A percentile compares a stretch with the other conserved stretches of the same genome.
phyloP scores from a whole-genome alignment of 1,139 yeast species.

The Suhomyces kunorum region DNA sequence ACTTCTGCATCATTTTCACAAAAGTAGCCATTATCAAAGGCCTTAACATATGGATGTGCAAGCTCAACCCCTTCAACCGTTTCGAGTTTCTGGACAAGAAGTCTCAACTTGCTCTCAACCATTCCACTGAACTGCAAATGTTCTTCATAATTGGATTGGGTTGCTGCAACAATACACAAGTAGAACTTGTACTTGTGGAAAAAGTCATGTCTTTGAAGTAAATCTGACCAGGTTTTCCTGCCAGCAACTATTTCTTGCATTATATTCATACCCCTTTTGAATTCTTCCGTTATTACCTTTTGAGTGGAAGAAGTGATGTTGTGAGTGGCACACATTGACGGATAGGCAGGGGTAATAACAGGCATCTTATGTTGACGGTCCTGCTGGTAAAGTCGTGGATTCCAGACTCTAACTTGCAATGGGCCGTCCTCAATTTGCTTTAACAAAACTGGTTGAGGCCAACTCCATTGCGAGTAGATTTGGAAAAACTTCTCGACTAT shows the following conservation, averaged over 20 bases:
- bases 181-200: slow-evolving; percentile 84
- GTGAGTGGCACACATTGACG: slow-evolving; percentile 99
- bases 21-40: slow-evolving; percentile 59
- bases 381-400: slow-evolving; percentile 83
- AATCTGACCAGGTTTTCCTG: slow-evolving; percentile 68
- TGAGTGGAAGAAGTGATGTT: slow-evolving; percentile 89
- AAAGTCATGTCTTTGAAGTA: slow-evolving; percentile 77
- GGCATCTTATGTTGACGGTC: slow-evolving; percentile 96
- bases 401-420: slow-evolving; percentile 94
- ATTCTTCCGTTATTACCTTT: slow-evolving; percentile 71
- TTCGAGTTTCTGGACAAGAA: slow-evolving; percentile 81
- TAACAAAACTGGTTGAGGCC: slow-evolving; percentile 97
- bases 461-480: slow-evolving; percentile 85
- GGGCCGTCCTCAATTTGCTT: slow-evolving; percentile 97
- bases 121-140: slow-evolving; percentile 90
- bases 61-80: slow-evolving; percentile 67
- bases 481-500: slow-evolving; percentile 85
- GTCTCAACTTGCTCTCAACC: slow-evolving; percentile 84
- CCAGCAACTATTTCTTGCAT: slow-evolving; percentile 70
- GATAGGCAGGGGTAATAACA: slow-evolving; percentile 98
- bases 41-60: slow-evolving; percentile 90
- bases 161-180: slow-evolving; percentile 76
- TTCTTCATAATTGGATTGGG: slow-evolving; percentile 70
- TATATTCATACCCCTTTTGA: slow-evolving; percentile 70
- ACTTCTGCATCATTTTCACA: slow-evolving; percentile 55